Percentiles rank a stretch among this genome's conserved stretches.
Evolutionary conservation across 2,329 filamentous ascomycete genomes (phyloP).

Genomic region (Teratosphaeria viscida): DNA sequence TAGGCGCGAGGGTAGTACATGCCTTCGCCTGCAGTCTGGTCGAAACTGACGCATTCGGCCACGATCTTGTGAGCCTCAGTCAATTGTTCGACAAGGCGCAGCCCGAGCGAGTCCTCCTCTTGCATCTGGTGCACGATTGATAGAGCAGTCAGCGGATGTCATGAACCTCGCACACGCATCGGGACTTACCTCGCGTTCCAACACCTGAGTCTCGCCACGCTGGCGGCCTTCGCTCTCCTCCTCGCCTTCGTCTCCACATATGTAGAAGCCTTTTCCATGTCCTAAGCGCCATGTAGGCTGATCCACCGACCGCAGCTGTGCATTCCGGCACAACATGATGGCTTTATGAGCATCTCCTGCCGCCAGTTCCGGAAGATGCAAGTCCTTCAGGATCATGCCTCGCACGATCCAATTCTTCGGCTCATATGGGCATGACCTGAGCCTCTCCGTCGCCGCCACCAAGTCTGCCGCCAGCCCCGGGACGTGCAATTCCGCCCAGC

Average conservation of each 20-base stretch:
- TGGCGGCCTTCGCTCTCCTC: neutral
- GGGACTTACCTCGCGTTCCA: neutral
- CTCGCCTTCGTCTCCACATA: slow-evolving; percentile 11
- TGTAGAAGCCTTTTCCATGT: slow-evolving; percentile 17
- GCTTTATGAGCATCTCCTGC: slow-evolving; percentile 19
- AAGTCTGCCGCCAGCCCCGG: neutral
- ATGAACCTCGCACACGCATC: neutral
- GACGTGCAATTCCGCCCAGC: neutral
- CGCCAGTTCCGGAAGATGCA: slow-evolving; percentile 22
- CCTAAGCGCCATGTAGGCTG: slow-evolving; percentile 13
- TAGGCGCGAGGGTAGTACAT: slow-evolving; percentile 13
- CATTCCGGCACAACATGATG: neutral
- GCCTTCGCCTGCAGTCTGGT: slow-evolving; percentile 9
- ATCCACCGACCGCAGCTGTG: slow-evolving; percentile 4
- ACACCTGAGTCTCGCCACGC: neutral
- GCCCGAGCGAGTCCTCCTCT: slow-evolving; percentile 4
- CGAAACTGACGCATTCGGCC: slow-evolving; percentile 7
- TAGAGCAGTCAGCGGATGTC: neutral
- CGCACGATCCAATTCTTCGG: slow-evolving; percentile 15
- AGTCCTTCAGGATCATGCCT: slow-evolving; percentile 5
- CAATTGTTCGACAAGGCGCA: slow-evolving; percentile 4
- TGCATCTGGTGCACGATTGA: neutral
- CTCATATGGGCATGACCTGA: slow-evolving; percentile 17
- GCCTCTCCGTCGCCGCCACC: slow-evolving; percentile 5
- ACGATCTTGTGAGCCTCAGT: slow-evolving; percentile 7